A percentile compares a stretch with the other conserved stretches of the same genome.
phyloP scores from a whole-genome alignment of 441 rosid genomes.

The Biscutella laevigata region DNA sequence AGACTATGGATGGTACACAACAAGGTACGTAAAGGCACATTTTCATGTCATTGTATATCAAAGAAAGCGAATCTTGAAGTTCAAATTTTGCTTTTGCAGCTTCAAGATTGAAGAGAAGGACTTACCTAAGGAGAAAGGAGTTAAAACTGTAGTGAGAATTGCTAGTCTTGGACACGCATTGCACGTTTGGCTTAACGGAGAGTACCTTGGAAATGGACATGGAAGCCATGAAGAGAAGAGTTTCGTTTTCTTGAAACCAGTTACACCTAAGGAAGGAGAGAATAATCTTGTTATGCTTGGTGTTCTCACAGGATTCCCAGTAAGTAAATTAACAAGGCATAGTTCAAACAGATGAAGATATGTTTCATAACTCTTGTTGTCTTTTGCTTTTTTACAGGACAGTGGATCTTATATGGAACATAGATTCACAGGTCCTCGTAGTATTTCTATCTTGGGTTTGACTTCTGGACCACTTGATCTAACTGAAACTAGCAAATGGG shows the following conservation, averaged over 20 bases:
- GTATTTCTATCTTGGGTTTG: conserved; percentile 35
- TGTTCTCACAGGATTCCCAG: conserved; percentile 36
- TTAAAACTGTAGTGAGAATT: conserved; percentile 43
- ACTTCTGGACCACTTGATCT: conserved; percentile 33
- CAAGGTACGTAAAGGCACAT: conserved; percentile 39
- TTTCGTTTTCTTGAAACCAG: conserved; percentile 29
- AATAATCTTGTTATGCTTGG: conserved; percentile 36
- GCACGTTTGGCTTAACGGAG: conserved; percentile 64
- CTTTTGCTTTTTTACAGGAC: conserved; percentile 28
- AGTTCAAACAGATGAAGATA: neutral
- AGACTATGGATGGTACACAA: conserved; percentile 80
- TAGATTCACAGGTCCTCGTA: conserved; percentile 38
- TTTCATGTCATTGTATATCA: neutral
- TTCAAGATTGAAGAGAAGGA: conserved; percentile 36
- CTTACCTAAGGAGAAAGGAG: conserved; percentile 33
- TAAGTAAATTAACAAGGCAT: conserved; percentile 13
- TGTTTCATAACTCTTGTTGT: neutral
- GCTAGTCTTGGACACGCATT: conserved; percentile 88
- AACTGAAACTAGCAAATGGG: conserved; percentile 28
- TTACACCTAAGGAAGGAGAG: conserved; percentile 28
- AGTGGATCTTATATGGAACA: conserved; percentile 48
- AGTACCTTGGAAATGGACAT: conserved; percentile 46
- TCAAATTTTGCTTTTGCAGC: conserved; percentile 30
- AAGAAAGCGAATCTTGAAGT: neutral
- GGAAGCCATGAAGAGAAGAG: conserved; percentile 43